phyloP scores from a whole-genome alignment of 352 stramenopile genomes.

The Phytophthora cactorum region DNA sequence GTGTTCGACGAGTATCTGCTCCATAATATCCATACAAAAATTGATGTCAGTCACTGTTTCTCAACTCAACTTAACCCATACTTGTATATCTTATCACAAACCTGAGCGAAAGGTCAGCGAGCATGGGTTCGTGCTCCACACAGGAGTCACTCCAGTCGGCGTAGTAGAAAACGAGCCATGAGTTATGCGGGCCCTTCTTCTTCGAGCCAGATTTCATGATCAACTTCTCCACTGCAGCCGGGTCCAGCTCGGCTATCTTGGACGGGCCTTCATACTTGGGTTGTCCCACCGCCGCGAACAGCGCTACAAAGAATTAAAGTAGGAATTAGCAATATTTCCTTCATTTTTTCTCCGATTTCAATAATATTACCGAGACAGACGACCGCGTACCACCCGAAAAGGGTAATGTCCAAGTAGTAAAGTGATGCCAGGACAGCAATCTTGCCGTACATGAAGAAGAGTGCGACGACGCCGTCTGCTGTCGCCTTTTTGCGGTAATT shows the following conservation, averaged over 20 bases:
- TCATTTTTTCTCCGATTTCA: not conserved
- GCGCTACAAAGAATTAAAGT: slow-evolving; percentile 35
- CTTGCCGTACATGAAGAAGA: slow-evolving; percentile 79
- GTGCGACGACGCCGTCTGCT: slow-evolving; percentile 62
- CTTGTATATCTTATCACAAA: slow-evolving; percentile 17
- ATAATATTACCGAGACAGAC: slow-evolving; percentile 56
- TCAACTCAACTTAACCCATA: too few relatives aligned
- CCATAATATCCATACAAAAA: not conserved
- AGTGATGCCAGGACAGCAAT: slow-evolving; percentile 58
- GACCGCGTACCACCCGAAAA: slow-evolving; percentile 70
- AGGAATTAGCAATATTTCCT: slow-evolving; percentile 1
- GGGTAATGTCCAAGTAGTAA: slow-evolving; percentile 69
- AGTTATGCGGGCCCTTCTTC: slow-evolving; percentile 39
- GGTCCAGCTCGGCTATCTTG: slow-evolving; percentile 57
- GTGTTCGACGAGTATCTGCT: slow-evolving; percentile 53
- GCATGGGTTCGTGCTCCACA: slow-evolving; percentile 74
- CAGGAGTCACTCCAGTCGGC: slow-evolving; percentile 80
- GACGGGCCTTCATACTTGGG: slow-evolving; percentile 69
- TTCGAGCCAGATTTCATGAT: slow-evolving; percentile 43
- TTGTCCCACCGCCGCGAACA: slow-evolving; percentile 67
- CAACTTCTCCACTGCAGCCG: slow-evolving; percentile 53
- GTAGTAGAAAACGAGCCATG: slow-evolving; percentile 80
- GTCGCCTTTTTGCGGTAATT: slow-evolving; percentile 86
- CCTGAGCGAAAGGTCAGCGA: slow-evolving; percentile 72
- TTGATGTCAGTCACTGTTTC: not conserved